These are phyloP conservation scores for Wickerhamiella sorbophila DNA, from an alignment of 805 yeast genomes.

Conservation along the genomic window DNA sequence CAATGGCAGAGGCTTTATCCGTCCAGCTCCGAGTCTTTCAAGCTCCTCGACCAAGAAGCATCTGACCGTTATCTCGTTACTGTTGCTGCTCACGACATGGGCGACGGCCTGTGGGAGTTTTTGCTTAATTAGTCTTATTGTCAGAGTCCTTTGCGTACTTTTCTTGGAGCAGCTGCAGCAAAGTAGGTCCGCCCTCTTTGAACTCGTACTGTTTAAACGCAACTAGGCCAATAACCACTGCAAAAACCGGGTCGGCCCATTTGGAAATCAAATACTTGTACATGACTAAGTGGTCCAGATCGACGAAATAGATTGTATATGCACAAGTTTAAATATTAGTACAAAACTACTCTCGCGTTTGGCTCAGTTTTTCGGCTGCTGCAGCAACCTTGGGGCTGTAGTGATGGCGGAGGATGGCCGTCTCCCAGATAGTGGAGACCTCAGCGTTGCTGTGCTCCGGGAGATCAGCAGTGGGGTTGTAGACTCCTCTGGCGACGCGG, in stretches of 20 bases:
- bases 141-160: conserved; percentile 1
- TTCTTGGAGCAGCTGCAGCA: conserved; percentile 12
- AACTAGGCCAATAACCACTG: conserved; percentile 13
- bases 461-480: conserved; percentile 47
- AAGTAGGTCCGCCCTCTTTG: conserved; percentile 18
- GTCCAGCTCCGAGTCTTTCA: conserved; percentile 35
- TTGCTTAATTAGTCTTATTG: background rate
- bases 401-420: conserved; percentile 61
- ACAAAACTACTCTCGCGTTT: background rate
- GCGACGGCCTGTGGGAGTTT: background rate
- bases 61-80: conserved; percentile 65
- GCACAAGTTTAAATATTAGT: background rate
- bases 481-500: conserved; percentile 66
- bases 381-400: conserved; percentile 70
- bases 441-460: conserved; percentile 71
- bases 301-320: background rate
- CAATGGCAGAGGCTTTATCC: conserved; percentile 84
- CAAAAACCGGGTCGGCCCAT: conserved; percentile 17
- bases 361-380: conserved; percentile 29
- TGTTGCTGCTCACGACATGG: conserved; percentile 69
- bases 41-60: conserved; percentile 46
- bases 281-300: conserved; percentile 6
- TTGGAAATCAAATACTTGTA: conserved; percentile 17
- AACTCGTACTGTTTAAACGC: conserved; percentile 17
- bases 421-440: conserved; percentile 87